A percentile compares a stretch with the other conserved stretches of the same genome.
Evolutionary conservation across 2,329 filamentous ascomycete genomes (phyloP).

Genomic region (Phaeophleospora eucalypticola): DNA sequence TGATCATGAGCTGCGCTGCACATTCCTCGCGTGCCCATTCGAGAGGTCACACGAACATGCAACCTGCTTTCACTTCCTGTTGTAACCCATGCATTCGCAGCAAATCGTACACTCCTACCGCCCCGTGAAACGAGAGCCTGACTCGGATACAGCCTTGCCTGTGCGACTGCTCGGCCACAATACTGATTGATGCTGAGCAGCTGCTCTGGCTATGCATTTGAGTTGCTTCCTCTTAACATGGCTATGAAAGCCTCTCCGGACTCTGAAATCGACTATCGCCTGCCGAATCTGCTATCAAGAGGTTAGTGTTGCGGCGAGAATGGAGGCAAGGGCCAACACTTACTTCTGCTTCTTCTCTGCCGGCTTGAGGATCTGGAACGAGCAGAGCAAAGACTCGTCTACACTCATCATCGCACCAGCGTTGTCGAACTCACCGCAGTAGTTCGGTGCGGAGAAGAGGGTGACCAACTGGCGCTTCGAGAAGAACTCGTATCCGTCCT

Average conservation of each 20-base stretch:
- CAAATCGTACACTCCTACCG: slow-evolving; percentile 13
- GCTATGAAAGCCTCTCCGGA: slow-evolving; percentile 1
- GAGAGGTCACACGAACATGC: neutral
- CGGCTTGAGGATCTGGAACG: slow-evolving; percentile 99
- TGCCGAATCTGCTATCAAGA: slow-evolving; percentile 78
- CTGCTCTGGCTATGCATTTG: slow-evolving; percentile 10
- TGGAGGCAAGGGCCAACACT: slow-evolving; percentile 48
- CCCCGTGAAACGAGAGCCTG: neutral
- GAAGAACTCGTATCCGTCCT: slow-evolving; percentile 99
- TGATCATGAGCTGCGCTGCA: neutral
- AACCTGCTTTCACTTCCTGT: slow-evolving; percentile 2
- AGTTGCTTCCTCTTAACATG: slow-evolving; percentile 8
- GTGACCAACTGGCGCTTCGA: slow-evolving; percentile 97
- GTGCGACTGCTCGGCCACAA: slow-evolving; percentile 9
- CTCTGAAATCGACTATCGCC: slow-evolving; percentile 59
- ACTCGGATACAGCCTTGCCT: neutral
- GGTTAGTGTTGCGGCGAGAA: slow-evolving; percentile 4
- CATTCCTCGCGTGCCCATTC: neutral
- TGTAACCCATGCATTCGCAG: slow-evolving; percentile 11
- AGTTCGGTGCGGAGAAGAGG: slow-evolving; percentile 96
- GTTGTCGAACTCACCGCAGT: slow-evolving; percentile 99
- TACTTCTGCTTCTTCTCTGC: slow-evolving; percentile 99
- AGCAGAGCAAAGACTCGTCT: slow-evolving; percentile 95
- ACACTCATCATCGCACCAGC: slow-evolving; percentile 99
- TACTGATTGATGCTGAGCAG: slow-evolving; percentile 6